Evolutionary conservation across 352 stramenopile genomes (phyloP).

Genomic region (Pythium oligandrum): DNA sequence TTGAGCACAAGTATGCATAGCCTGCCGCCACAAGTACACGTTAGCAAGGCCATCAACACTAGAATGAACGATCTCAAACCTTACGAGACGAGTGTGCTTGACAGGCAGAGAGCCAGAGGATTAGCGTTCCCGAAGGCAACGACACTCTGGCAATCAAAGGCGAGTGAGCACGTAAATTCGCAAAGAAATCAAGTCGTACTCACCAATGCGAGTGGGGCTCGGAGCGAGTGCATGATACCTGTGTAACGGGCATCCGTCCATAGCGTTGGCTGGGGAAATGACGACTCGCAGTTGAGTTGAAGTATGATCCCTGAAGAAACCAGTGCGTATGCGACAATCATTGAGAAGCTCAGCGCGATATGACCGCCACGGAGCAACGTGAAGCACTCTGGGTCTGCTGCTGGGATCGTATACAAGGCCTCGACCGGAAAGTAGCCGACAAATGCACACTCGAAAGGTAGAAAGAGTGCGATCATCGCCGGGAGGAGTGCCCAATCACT

Average conservation of each 20-base stretch:
- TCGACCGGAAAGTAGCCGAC: conserved; percentile 28
- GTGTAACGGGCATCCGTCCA: conserved; percentile 60
- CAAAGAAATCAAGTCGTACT: background rate
- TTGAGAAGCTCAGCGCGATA: conserved; percentile 18
- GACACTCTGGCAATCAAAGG: conserved; percentile 8
- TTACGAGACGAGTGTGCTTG: conserved; percentile 6
- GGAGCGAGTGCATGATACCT: conserved; percentile 26
- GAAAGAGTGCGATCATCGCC: conserved; percentile 41
- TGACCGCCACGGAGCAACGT: conserved; percentile 27
- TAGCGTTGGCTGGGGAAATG: conserved; percentile 36
- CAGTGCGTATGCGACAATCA: conserved; percentile 27
- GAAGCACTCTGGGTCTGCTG: conserved; percentile 31
- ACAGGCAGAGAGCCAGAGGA: conserved; percentile 12
- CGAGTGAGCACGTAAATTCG: background rate
- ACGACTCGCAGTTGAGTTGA: conserved; percentile 61
- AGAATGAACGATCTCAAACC: background rate
- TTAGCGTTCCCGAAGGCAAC: conserved; percentile 20
- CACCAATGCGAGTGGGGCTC: conserved; percentile 47
- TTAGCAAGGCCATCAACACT: conserved; percentile 4
- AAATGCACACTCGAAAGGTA: conserved; percentile 52
- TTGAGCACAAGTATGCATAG: conserved; percentile 22
- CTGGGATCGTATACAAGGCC: conserved; percentile 17
- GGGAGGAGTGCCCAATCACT: conserved; percentile 46
- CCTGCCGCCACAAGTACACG: conserved; percentile 4
- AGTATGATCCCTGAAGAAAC: conserved; percentile 30